Conservation (phyloP, 2,329 filamentous ascomycete genomes). For the Catunica adiposa region DNA sequence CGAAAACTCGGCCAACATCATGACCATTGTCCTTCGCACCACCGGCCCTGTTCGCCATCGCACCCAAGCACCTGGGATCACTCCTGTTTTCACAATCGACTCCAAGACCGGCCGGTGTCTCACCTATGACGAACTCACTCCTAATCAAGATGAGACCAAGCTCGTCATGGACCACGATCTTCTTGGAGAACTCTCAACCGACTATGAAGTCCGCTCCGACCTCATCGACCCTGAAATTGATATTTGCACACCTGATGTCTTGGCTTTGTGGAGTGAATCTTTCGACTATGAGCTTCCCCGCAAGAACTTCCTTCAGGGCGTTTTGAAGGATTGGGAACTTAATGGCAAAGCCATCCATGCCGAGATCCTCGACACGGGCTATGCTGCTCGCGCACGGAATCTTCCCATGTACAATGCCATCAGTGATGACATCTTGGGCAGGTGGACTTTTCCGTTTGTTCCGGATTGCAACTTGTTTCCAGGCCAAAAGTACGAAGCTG, state of each 20-base stretch:
- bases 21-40: slow-evolving; percentile 84
- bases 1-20: slow-evolving; percentile 84
- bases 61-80: slow-evolving; percentile 58
- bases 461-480: slow-evolving; percentile 75
- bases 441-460: slow-evolving; percentile 78
- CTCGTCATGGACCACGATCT: slow-evolving; percentile 63
- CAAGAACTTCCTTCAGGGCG: slow-evolving; percentile 76
- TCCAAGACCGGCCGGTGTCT: slow-evolving; percentile 64
- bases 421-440: slow-evolving; percentile 66
- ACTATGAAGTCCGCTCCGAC: slow-evolving; percentile 73
- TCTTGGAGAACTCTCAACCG: slow-evolving; percentile 49
- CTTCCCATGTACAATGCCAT: slow-evolving; percentile 82
- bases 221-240: slow-evolving; percentile 90
- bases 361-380: slow-evolving; percentile 67
- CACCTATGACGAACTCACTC: slow-evolving; percentile 84
- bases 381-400: slow-evolving; percentile 72
- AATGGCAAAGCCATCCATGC: slow-evolving; percentile 96
- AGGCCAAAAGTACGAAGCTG: slow-evolving; percentile 62
- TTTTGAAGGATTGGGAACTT: slow-evolving; percentile 89
- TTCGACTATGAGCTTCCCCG: slow-evolving; percentile 90
- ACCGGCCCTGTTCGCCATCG: slow-evolving; percentile 55
- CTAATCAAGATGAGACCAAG: slow-evolving; percentile 46
- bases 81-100: slow-evolving; percentile 76
- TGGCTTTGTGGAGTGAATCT: slow-evolving; percentile 91
- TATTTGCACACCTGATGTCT: slow-evolving; percentile 89